Conservation (phyloP, 2,329 filamentous ascomycete genomes). For the Phaeosphaeria sp. region DNA sequence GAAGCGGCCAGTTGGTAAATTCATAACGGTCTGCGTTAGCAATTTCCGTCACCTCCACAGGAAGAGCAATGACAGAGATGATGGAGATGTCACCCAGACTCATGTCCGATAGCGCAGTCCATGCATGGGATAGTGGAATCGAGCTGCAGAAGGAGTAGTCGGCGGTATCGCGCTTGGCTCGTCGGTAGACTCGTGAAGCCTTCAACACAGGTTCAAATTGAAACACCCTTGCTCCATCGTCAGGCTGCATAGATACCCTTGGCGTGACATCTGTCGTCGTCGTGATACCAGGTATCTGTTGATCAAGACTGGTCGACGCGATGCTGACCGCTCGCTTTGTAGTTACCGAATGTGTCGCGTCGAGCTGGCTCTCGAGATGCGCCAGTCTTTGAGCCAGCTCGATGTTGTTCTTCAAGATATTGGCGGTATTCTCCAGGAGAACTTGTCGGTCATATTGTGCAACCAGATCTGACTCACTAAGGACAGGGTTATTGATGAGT, state of each 20-base stretch:
- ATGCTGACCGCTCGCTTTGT: not conserved
- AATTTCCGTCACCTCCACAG: slow-evolving; percentile 6
- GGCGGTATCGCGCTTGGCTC: not conserved
- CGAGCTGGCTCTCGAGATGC: slow-evolving; percentile 1
- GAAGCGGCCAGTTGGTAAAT: not conserved
- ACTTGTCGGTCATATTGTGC: slow-evolving; percentile 1
- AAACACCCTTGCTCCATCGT: not conserved
- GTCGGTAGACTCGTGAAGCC: slow-evolving; percentile 14
- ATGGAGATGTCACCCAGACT: slow-evolving; percentile 17
- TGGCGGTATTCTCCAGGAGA: not conserved
- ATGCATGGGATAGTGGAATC: slow-evolving; percentile 8
- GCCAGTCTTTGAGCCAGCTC: slow-evolving; percentile 5
- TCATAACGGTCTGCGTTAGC: slow-evolving; percentile 9
- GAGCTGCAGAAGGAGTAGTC: slow-evolving; percentile 13
- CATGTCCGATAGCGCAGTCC: slow-evolving; percentile 14
- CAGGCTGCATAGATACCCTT: not conserved
- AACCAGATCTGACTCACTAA: slow-evolving; percentile 10
- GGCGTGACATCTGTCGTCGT: not conserved
- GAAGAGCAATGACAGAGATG: slow-evolving; percentile 18
- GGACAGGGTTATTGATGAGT: not conserved
- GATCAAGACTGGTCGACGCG: not conserved
- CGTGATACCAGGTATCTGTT: not conserved
- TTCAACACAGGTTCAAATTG: slow-evolving; percentile 12
- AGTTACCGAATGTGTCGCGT: not conserved
- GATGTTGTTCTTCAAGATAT: slow-evolving; percentile 4